Evolutionary conservation across 768 basidiomycete genomes (phyloP).

Genomic region (Tulasnella calospora): DNA sequence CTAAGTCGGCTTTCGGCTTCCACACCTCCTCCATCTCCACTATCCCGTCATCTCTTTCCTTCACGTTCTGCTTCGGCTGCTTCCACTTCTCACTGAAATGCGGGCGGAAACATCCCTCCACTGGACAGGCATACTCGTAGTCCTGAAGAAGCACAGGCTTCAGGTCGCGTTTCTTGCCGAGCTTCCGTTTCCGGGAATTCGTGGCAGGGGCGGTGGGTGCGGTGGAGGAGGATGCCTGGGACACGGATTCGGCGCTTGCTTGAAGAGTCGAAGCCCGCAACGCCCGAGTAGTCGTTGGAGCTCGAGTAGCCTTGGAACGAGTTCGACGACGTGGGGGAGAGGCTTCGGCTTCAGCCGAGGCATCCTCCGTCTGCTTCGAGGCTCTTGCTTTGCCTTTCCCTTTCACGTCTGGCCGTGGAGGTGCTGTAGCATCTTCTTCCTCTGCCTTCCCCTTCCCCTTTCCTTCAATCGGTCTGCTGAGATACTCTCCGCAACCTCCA

Average conservation of each 20-base stretch:
- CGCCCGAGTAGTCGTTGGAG: background rate
- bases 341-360: background rate
- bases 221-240: background rate
- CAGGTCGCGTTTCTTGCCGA: background rate
- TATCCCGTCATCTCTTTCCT: background rate
- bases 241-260: too few relatives aligned
- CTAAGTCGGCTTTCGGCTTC: conserved; percentile 3
- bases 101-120: background rate
- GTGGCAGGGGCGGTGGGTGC: background rate
- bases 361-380: background rate
- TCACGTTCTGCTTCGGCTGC: background rate
- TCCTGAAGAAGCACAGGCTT: background rate
- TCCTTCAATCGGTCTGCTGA: background rate
- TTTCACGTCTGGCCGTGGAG: background rate
- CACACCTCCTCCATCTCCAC: conserved; percentile 7
- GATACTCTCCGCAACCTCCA: background rate
- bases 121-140: conserved; percentile 18
- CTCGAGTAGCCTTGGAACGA: background rate
- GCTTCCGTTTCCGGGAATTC: background rate
- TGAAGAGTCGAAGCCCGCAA: background rate
- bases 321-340: background rate
- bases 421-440: background rate
- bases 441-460: conserved; percentile 21
- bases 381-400: background rate
- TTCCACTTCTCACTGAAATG: background rate